Conservation (phyloP, 768 basidiomycete genomes). For the Leccinum aurantiacum region DNA sequence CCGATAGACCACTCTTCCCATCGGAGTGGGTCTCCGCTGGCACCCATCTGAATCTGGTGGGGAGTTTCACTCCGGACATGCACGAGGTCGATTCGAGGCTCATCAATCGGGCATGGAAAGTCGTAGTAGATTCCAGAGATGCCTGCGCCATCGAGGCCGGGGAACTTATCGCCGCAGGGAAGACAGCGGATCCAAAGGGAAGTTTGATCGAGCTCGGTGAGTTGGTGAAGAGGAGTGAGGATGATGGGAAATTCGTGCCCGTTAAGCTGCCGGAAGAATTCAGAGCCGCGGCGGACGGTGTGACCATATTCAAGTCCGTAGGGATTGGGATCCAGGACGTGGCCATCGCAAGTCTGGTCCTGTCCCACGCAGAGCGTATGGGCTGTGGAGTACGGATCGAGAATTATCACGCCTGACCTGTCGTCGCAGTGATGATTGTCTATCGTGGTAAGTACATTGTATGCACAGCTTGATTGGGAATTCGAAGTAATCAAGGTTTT, state of each 20-base stretch:
- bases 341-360: constrained; percentile 70
- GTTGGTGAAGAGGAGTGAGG: constrained; percentile 35
- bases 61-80: constrained; percentile 83
- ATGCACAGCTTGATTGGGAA: too few species aligned
- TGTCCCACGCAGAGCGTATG: constrained; percentile 56
- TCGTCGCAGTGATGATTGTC: neutral
- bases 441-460: neutral
- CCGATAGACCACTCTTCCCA: constrained; percentile 68
- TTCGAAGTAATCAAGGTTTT: neutral
- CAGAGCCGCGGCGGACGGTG: constrained; percentile 36
- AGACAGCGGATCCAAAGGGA: constrained; percentile 39
- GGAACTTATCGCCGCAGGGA: constrained; percentile 59
- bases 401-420: constrained; percentile 40
- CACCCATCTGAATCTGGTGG: constrained; percentile 73
- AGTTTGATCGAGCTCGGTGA: constrained; percentile 72
- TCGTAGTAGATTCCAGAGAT: constrained; percentile 73
- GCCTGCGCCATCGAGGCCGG: constrained; percentile 81
- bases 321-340: constrained; percentile 88
- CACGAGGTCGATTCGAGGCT: constrained; percentile 65
- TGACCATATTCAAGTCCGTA: constrained; percentile 88
- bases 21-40: constrained; percentile 59
- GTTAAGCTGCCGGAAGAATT: constrained; percentile 12
- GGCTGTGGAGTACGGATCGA: constrained; percentile 51
- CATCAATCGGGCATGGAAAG: constrained; percentile 50
- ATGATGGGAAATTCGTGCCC: constrained; percentile 10